A percentile compares a stretch with the other conserved stretches of the same genome.
These are phyloP conservation scores for Daldinia loculata DNA, from an alignment of 495 filamentous ascomycete species.

Conservation along the genomic window DNA sequence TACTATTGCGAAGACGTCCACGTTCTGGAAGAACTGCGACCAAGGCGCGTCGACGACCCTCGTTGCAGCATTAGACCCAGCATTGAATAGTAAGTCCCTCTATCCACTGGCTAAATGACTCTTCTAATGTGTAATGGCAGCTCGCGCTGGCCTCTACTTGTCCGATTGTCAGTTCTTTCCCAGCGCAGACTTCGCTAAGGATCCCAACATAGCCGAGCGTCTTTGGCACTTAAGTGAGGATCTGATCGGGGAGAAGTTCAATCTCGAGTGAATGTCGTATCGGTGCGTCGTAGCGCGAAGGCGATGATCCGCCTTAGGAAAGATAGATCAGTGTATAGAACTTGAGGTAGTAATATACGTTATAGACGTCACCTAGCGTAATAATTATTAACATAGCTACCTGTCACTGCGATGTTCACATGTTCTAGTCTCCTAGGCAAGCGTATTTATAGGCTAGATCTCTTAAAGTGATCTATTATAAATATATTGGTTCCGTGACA, in stretches of 20 bases:
- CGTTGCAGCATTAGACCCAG: conserved; percentile 65
- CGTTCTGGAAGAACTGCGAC: conserved; percentile 60
- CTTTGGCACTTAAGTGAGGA: conserved; percentile 48
- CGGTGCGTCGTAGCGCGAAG: background rate
- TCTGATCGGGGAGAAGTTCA: conserved; percentile 44
- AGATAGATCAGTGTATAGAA: background rate
- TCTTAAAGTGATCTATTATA: conserved; percentile 10
- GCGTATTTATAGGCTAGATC: conserved; percentile 24
- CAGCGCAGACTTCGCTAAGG: conserved; percentile 32
- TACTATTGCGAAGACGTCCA: conserved; percentile 49
- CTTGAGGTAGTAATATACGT: background rate
- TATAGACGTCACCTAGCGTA: conserved; percentile 8
- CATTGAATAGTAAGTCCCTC: conserved; percentile 50
- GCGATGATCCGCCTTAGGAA: background rate
- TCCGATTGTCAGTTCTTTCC: conserved; percentile 52
- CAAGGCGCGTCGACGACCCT: conserved; percentile 66
- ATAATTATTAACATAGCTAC: background rate
- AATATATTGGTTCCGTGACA: conserved; percentile 3
- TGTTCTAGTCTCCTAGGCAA: conserved; percentile 16
- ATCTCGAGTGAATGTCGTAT: conserved; percentile 1
- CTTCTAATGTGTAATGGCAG: conserved; percentile 38
- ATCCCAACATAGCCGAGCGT: conserved; percentile 27
- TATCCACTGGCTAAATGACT: background rate
- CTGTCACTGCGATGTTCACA: background rate
- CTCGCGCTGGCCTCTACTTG: conserved; percentile 50